These are phyloP conservation scores for Alternaria consortialis DNA, from an alignment of 2,329 filamentous ascomycete genomes.

Conservation along the genomic window DNA sequence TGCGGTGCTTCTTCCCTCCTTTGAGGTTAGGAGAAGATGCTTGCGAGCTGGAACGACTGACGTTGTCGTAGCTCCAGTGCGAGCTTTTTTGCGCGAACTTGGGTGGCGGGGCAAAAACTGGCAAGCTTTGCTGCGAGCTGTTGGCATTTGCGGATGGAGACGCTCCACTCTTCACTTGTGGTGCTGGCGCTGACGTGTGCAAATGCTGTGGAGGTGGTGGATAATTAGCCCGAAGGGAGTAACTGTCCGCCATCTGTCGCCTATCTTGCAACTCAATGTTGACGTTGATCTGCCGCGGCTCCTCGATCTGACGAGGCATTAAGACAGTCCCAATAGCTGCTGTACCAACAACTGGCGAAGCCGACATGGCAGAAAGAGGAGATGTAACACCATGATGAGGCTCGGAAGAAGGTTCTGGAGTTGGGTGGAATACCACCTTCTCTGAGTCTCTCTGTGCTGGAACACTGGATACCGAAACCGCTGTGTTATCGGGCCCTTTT, in stretches of 20 bases:
- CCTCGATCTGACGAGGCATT: conserved; percentile 42
- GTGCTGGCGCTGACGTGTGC: conserved; percentile 30
- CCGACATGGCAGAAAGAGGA: conserved; percentile 40
- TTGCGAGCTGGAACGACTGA: conserved; percentile 37
- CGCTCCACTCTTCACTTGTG: conserved; percentile 18
- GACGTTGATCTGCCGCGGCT: conserved; percentile 40
- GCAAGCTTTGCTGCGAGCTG: conserved; percentile 26
- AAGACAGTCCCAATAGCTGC: conserved; percentile 46
- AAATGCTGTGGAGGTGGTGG: conserved; percentile 25
- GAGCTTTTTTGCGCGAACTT: conserved; percentile 35
- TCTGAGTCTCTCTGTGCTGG: conserved; percentile 1
- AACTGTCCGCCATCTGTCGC: conserved; percentile 25
- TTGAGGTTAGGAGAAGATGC: conserved; percentile 36
- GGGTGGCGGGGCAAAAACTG: conserved; percentile 46
- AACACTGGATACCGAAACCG: background rate
- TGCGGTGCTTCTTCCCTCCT: conserved; percentile 41
- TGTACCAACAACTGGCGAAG: conserved; percentile 44
- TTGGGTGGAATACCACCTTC: conserved; percentile 13
- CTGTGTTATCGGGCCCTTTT: background rate
- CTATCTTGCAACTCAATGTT: conserved; percentile 46
- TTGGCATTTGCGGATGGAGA: conserved; percentile 23
- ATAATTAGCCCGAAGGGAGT: conserved; percentile 26
- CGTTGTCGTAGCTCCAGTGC: conserved; percentile 37
- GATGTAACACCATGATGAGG: conserved; percentile 31
- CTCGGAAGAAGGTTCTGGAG: conserved; percentile 17